These are phyloP conservation scores for Ophiostoma tasmaniense DNA, from an alignment of 2,329 filamentous ascomycete genomes.

Conservation along the genomic window DNA sequence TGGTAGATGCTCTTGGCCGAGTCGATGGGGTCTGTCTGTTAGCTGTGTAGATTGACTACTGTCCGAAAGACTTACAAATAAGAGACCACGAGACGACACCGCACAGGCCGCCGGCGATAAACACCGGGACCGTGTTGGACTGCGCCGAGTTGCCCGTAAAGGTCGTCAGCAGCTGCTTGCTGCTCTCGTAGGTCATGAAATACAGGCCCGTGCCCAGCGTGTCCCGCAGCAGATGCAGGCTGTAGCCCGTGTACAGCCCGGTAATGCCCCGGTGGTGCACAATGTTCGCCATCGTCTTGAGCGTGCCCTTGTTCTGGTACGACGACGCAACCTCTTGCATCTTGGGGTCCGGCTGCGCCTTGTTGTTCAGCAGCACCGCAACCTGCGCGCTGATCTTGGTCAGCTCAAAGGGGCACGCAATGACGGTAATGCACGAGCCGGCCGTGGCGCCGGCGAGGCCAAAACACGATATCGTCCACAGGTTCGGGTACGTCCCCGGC, in stretches of 20 bases:
- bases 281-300: constrained; percentile 68
- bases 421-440: constrained; percentile 68
- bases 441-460: constrained; percentile 69
- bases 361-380: constrained; percentile 63
- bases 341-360: constrained; percentile 39
- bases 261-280: constrained; percentile 62
- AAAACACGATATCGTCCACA: constrained; percentile 68
- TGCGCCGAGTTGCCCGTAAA: constrained; percentile 61
- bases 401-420: constrained; percentile 81
- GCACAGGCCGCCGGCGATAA: constrained; percentile 70
- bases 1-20: constrained; percentile 82
- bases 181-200: constrained; percentile 82
- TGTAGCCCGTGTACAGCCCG: constrained; percentile 74
- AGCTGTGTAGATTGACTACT: not conserved
- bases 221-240: constrained; percentile 69
- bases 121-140: constrained; percentile 71
- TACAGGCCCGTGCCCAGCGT: constrained; percentile 78
- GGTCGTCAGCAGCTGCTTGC: constrained; percentile 72
- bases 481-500: constrained; percentile 59
- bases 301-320: constrained; percentile 70
- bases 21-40: constrained; percentile 55
- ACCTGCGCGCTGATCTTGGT: constrained; percentile 86
- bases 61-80: constrained; percentile 50
- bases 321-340: constrained; percentile 55
- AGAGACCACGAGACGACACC: constrained; percentile 76